These are phyloP conservation scores for Phytophthora palmivora DNA, from an alignment of 352 stramenopile genomes.

Conservation along the genomic window DNA sequence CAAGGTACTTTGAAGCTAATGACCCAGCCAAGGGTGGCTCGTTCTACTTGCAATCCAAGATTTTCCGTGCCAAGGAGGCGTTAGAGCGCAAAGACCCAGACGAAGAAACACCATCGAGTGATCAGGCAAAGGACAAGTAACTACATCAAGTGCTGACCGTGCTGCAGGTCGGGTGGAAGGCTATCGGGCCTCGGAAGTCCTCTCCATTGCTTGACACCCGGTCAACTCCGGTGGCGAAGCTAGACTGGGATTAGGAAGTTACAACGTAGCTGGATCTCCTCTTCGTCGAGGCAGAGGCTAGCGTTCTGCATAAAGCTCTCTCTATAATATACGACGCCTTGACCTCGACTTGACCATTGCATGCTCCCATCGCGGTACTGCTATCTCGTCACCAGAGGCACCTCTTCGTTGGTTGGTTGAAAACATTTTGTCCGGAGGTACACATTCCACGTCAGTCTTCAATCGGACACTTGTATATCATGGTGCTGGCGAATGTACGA, in stretches of 20 bases:
- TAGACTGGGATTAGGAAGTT: conserved; percentile 33
- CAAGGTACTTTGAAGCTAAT: conserved; percentile 90
- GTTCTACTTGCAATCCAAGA: conserved; percentile 95
- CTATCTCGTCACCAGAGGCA: too few species aligned
- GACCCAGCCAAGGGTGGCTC: conserved; percentile 91
- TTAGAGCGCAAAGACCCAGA: conserved; percentile 60
- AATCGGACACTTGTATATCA: conserved; percentile 12
- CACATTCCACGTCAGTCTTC: conserved; percentile 3
- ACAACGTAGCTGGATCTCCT: conserved; percentile 31
- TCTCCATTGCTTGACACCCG: neutral
- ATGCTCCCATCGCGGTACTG: neutral
- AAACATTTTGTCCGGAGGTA: conserved; percentile 13
- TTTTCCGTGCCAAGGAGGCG: conserved; percentile 91
- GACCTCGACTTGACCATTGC: conserved; percentile 4
- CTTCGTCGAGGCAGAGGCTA: conserved; percentile 24
- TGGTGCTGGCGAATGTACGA: conserved; percentile 33
- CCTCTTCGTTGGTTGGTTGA: conserved; percentile 31
- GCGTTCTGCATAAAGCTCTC: conserved; percentile 31
- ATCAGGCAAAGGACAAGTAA: conserved; percentile 38
- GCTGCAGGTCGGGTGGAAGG: neutral
- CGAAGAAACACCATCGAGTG: conserved; percentile 24
- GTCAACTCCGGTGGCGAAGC: conserved; percentile 5
- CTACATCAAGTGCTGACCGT: conserved; percentile 7
- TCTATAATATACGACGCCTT: conserved; percentile 38
- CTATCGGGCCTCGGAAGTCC: neutral